Evolutionary conservation across 2,329 filamentous ascomycete genomes (phyloP), one percentile per base, ranked within the genome.

Genomic region (Ceratocystis destructans): DNA sequence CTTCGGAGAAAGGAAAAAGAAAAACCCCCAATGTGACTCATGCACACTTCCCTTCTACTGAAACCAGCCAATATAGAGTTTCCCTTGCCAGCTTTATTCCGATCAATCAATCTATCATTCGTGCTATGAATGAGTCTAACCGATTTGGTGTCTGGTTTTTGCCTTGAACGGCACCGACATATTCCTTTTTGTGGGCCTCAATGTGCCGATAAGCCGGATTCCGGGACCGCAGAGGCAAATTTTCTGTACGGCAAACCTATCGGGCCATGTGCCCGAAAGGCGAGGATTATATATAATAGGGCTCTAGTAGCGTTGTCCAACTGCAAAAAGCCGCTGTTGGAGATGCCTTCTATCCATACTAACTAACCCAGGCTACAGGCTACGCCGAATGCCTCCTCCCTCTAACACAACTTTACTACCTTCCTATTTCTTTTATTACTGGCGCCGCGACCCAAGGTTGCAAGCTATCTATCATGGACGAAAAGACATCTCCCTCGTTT

Each of bases 161-260:
- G 25, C 55, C 55, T 37, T 37, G n/a, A 37, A 59, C 55, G 55
- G 55, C 55, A 59, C 55, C 55, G 55, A 20, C 28, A 37, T 25
- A 1, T 37, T 37, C 55, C 55, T 37, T 59, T 59, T 33, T 33
- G 55, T 37, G 55, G 55, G 55, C 3, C 50, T 25, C 37, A 6
- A 10, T 57, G 33, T 45, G 63, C 63, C 63, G 63, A 64, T 20
- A 50, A 46, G 50, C 48, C 25, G 63, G 50, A n/a, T 37, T 20
- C 25, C 63, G 63, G 63, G 33, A 64, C 50, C 63, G 63, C 25
- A 64, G 44, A 64, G 63, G 50, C 50, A 55, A 64, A 59, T 15
- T 59, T 37, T 28, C 28, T n/a, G 12, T 28, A 37, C 28, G 28
- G 22, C 33, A 20, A 57, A 17, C 37, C 20, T 7, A 25, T 22